Evolutionary conservation across 495 filamentous ascomycete species (phyloP).

Genomic region (Aspergillus incahuasiensis): DNA sequence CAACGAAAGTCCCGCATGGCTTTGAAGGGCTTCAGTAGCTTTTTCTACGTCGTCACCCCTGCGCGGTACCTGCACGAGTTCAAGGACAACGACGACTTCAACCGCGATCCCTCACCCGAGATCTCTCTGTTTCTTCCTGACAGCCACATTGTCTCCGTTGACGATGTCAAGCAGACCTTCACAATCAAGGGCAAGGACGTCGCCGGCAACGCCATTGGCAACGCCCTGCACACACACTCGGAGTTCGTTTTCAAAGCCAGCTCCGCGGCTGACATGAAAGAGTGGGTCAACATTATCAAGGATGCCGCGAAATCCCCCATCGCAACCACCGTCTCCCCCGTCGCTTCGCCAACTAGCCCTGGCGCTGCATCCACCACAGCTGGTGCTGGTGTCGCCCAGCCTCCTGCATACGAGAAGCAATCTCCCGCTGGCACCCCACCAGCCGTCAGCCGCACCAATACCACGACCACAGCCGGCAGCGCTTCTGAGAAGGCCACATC

Average conservation of each 20-base stretch:
- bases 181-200: conserved; percentile 91
- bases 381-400: conserved; percentile 4
- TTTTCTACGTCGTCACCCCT: conserved; percentile 86
- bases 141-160: conserved; percentile 69
- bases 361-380: neutral
- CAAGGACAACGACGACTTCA: conserved; percentile 84
- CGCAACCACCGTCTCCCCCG: conserved; percentile 11
- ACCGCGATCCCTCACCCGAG: conserved; percentile 76
- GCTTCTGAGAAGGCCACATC: neutral
- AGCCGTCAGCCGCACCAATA: conserved; percentile 12
- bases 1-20: conserved; percentile 82
- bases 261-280: conserved; percentile 65
- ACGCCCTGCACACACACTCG: conserved; percentile 55
- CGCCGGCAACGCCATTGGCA: conserved; percentile 55
- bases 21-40: conserved; percentile 69
- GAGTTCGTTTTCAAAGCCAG: conserved; percentile 71
- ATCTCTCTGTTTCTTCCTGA: conserved; percentile 90
- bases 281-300: conserved; percentile 75
- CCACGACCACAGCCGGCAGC: conserved; percentile 1
- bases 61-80: conserved; percentile 90
- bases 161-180: conserved; percentile 86
- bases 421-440: conserved; percentile 7
- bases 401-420: conserved; percentile 28
- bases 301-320: conserved; percentile 27
- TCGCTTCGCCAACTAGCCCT: conserved; percentile 12